A percentile compares a stretch with the other conserved stretches of the same genome.
Evolutionary conservation across 768 basidiomycete genomes (phyloP).

Genomic region (Hypholoma fasciculare): DNA sequence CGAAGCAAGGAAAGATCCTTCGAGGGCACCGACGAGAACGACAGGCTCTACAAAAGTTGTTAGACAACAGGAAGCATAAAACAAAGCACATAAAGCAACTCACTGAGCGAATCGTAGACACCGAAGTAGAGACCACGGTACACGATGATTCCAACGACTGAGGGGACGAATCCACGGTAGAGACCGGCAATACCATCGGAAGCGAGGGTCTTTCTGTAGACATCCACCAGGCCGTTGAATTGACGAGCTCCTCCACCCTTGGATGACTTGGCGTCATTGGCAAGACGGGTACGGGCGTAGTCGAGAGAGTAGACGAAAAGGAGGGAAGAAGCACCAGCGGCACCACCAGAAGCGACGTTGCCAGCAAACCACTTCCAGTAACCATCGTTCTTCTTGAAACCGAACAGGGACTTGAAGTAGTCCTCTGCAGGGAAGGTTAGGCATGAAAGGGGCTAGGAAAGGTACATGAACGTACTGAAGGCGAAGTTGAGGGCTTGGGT

Average conservation of each 20-base stretch:
- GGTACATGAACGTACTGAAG: constrained; percentile 71
- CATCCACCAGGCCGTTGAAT: constrained; percentile 98
- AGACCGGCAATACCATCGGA: constrained; percentile 98
- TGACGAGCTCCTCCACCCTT: constrained; percentile 92
- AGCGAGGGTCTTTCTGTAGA: constrained; percentile 96
- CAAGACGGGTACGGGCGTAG: constrained; percentile 98
- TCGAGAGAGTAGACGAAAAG: constrained; percentile 99
- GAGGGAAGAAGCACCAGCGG: constrained; percentile 96
- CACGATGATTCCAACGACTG: constrained; percentile 98
- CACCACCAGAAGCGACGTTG: constrained; percentile 98
- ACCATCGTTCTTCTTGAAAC: constrained; percentile 96
- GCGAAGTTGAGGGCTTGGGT: constrained; percentile 99
- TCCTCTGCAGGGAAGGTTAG: constrained; percentile 61
- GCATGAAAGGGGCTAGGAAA: not conserved
- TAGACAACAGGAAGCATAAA: constrained; percentile 21
- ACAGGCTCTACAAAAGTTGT: constrained; percentile 72
- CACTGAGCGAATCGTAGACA: constrained; percentile 93
- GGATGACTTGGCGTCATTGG: constrained; percentile 95
- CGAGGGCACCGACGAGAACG: constrained; percentile 91
- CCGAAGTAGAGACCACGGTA: constrained; percentile 99
- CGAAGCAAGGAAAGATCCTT: constrained; percentile 97
- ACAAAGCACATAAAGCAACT: constrained; percentile 31
- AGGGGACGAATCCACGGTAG: constrained; percentile 99
- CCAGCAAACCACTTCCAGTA: constrained; percentile 99
- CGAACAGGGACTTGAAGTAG: constrained; percentile 98